Percentiles rank a stretch among this genome's conserved stretches.
phyloP scores from a whole-genome alignment of 2,329 filamentous ascomycete species.

The Podosphaera fusca region DNA sequence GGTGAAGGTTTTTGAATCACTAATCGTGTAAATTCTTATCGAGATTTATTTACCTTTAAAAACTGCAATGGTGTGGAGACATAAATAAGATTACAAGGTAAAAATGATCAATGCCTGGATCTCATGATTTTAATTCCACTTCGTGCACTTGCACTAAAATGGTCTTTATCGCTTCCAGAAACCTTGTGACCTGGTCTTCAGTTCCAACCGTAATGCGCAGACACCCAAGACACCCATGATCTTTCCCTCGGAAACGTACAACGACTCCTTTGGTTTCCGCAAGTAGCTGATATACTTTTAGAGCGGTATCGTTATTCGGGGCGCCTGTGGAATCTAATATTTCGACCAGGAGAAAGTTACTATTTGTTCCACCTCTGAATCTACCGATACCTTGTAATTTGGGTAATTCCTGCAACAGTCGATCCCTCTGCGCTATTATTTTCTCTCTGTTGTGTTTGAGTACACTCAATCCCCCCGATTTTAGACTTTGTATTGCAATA shows the following conservation, averaged over 20 bases:
- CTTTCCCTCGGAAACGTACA: constrained; percentile 80
- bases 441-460: constrained; percentile 50
- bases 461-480: constrained; percentile 38
- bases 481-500: constrained; percentile 52
- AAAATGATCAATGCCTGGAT: too few species aligned
- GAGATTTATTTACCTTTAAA: too few species aligned
- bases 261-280: constrained; percentile 78
- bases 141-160: too few species aligned
- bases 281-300: constrained; percentile 61
- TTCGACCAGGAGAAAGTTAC: constrained; percentile 83
- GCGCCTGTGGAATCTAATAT: constrained; percentile 50
- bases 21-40: too few species aligned
- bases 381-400: constrained; percentile 55
- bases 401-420: constrained; percentile 51
- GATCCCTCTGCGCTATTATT: constrained; percentile 55
- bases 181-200: constrained; percentile 58
- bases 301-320: constrained; percentile 57
- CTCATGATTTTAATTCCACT: too few species aligned
- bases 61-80: too few species aligned
- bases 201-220: constrained; percentile 84
- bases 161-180: constrained; percentile 41
- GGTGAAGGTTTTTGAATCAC: too few species aligned
- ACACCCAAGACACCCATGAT: constrained; percentile 72
- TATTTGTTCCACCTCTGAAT: constrained; percentile 55
- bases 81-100: too few species aligned